These are phyloP conservation scores for Apiospora koreana DNA, from an alignment of 2,329 filamentous ascomycete species.

Conservation along the genomic window DNA sequence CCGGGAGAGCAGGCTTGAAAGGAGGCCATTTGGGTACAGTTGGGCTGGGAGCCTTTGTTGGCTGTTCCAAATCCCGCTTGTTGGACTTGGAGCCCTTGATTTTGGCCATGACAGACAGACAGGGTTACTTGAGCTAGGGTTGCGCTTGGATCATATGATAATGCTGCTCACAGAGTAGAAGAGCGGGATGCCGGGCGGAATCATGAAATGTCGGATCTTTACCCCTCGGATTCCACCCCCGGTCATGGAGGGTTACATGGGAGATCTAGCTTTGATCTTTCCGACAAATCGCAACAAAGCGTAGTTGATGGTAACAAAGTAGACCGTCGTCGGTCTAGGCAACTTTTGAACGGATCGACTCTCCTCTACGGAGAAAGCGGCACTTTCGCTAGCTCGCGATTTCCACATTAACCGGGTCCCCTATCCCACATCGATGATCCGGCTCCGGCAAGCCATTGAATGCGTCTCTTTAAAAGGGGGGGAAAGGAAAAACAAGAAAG, in stretches of 20 bases:
- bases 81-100: conserved; percentile 7
- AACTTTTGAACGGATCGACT: neutral
- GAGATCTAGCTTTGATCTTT: neutral
- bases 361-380: neutral
- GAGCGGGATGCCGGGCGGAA: neutral
- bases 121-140: neutral
- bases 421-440: neutral
- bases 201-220: neutral
- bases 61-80: neutral
- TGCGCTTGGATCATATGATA: neutral
- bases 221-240: neutral
- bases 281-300: neutral
- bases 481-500: neutral
- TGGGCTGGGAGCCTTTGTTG: conserved; percentile 15
- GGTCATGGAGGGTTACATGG: neutral
- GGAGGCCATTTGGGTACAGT: conserved; percentile 62
- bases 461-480: neutral
- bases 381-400: neutral
- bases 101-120: conserved; percentile 12
- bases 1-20: conserved; percentile 68
- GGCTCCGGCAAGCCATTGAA: neutral
- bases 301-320: neutral
- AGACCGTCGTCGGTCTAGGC: neutral
- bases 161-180: neutral
- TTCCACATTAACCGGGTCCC: neutral